These are phyloP conservation scores for Zygotorulaspora mrakii DNA, from an alignment of 1,139 yeast species.

Conservation along the genomic window DNA sequence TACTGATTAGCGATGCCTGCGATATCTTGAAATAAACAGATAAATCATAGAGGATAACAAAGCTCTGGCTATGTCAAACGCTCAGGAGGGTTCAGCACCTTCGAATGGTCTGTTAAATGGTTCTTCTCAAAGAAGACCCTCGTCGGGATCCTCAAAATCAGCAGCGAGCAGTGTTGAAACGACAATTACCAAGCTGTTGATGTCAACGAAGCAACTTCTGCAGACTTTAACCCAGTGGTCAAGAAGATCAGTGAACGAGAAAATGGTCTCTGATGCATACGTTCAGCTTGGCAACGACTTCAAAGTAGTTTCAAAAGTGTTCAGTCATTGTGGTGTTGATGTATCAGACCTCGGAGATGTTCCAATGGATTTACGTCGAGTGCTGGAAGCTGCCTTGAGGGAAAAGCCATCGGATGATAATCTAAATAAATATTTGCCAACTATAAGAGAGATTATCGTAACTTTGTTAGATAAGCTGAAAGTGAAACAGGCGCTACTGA, in stretches of 20 bases:
- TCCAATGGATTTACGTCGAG: conserved; percentile 65
- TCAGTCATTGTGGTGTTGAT: conserved; percentile 63
- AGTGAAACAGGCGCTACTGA: conserved; percentile 60
- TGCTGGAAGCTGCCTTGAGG: conserved; percentile 81
- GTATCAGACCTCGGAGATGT: conserved; percentile 73
- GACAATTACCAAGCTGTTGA: conserved; percentile 75
- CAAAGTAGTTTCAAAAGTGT: conserved; percentile 76
- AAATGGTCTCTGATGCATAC: conserved; percentile 84
- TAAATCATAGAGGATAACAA: too few species aligned
- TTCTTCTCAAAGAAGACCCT: conserved; percentile 11
- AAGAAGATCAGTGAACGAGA: conserved; percentile 67
- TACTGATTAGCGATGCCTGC: conserved; percentile 1
- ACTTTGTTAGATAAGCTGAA: conserved; percentile 76
- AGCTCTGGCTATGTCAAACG: conserved; percentile 6
- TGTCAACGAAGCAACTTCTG: conserved; percentile 82
- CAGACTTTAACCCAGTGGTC: conserved; percentile 94
- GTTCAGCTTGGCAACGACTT: conserved; percentile 93
- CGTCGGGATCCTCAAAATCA: conserved; percentile 12
- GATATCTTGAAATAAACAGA: neutral
- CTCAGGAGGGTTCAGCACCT: conserved; percentile 6
- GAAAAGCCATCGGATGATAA: conserved; percentile 84
- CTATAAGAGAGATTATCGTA: conserved; percentile 82
- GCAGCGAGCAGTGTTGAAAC: conserved; percentile 63
- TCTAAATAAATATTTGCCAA: conserved; percentile 75
- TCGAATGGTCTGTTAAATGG: conserved; percentile 6